These are phyloP conservation scores for Melampsora americana DNA, from an alignment of 1,284 basidiomycete genomes.

Conservation along the genomic window DNA sequence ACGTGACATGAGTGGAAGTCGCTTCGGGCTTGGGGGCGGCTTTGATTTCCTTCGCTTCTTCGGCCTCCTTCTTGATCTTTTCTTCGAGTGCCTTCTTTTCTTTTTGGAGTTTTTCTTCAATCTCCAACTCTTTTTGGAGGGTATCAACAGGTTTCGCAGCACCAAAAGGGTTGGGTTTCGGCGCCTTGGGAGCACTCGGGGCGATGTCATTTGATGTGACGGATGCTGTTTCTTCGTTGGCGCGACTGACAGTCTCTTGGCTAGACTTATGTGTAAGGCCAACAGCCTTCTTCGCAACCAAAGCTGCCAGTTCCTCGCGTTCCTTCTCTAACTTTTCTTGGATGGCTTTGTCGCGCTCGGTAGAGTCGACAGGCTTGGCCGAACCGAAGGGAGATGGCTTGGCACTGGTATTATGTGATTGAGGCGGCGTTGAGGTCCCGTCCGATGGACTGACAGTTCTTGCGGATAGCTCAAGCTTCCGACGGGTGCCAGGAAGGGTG, in stretches of 20 bases:
- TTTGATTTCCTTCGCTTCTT: slow-evolving; percentile 14
- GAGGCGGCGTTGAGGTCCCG: slow-evolving; percentile 17
- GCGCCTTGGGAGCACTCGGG: slow-evolving; percentile 7
- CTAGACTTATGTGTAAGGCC: background rate
- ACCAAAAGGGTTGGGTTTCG: slow-evolving; percentile 35
- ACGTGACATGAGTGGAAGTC: background rate
- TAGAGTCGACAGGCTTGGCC: slow-evolving; percentile 30
- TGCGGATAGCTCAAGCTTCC: slow-evolving; percentile 37
- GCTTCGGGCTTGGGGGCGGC: background rate
- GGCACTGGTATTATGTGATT: background rate
- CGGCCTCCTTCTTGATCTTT: slow-evolving; percentile 31
- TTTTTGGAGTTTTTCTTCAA: slow-evolving; percentile 34
- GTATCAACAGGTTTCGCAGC: slow-evolving; percentile 39
- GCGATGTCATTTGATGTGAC: background rate
- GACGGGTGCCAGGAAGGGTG: slow-evolving; percentile 19
- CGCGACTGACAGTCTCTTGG: background rate
- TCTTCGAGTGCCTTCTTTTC: slow-evolving; percentile 27
- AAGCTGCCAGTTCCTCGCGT: slow-evolving; percentile 13
- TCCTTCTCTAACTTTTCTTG: slow-evolving; percentile 33
- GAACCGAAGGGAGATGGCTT: slow-evolving; percentile 36
- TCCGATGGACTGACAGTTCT: slow-evolving; percentile 31
- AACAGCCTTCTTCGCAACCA: slow-evolving; percentile 4
- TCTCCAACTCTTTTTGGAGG: slow-evolving; percentile 34
- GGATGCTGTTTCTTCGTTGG: background rate
- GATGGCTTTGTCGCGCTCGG: slow-evolving; percentile 37